These are phyloP conservation scores for Taxillus chinensis DNA, from an alignment of 164 flowering plant species.

Conservation along the genomic window DNA sequence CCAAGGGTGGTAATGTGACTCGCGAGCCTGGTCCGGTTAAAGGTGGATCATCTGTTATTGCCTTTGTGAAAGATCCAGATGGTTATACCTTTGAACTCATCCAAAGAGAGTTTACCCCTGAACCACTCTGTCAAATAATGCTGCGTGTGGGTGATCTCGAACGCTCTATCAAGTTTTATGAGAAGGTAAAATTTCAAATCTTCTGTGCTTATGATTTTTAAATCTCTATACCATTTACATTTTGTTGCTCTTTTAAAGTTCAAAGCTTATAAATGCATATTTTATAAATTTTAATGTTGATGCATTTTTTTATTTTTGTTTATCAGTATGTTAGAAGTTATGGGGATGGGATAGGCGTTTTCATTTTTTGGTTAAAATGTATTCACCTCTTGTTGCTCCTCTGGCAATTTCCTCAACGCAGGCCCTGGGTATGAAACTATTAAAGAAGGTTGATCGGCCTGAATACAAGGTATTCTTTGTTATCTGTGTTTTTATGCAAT, in stretches of 20 bases:
- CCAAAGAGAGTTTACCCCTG: slow-evolving; percentile 78
- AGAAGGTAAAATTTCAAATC: slow-evolving; percentile 44
- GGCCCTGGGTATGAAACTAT: slow-evolving; percentile 85
- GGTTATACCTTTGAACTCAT: slow-evolving; percentile 88
- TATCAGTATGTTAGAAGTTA: no score
- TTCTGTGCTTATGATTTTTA: neutral
- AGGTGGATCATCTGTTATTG: slow-evolving; percentile 71
- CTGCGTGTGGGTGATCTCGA: slow-evolving; percentile 95
- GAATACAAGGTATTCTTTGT: slow-evolving; percentile 55
- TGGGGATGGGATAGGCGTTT: no score
- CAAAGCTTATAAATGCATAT: no score
- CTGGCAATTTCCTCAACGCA: slow-evolving; percentile 17
- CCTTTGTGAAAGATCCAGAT: slow-evolving; percentile 94
- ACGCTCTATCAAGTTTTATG: slow-evolving; percentile 84
- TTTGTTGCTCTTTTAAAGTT: no score
- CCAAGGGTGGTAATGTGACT: slow-evolving; percentile 79
- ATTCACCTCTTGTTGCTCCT: neutral
- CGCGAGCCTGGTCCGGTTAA: slow-evolving; percentile 94
- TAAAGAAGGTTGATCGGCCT: slow-evolving; percentile 61
- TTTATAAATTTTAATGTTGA: no score
- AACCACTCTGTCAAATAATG: slow-evolving; percentile 95
- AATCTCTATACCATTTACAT: neutral
- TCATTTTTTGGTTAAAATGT: no score
- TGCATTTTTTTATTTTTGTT: no score
- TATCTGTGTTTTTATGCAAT: neutral